Conservation (phyloP, 495 filamentous ascomycete genomes). For the Pseudoneurospora amorphoporcata region DNA sequence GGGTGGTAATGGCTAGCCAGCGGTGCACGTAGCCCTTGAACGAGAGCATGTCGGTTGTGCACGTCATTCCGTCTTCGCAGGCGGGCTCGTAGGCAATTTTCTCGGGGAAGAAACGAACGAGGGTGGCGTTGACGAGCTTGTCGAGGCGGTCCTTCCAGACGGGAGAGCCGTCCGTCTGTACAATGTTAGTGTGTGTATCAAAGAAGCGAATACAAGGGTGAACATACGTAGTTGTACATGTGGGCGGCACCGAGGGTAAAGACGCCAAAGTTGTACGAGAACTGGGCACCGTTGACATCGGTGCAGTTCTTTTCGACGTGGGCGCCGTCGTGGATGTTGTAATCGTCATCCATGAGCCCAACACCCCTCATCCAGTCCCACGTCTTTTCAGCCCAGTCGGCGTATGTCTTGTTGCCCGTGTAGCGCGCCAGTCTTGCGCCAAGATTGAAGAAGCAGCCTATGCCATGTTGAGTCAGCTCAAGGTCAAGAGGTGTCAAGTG, state of each 20-base stretch:
- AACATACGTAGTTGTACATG: slow-evolving; percentile 63
- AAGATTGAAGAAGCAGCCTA: slow-evolving; percentile 79
- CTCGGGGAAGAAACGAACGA: slow-evolving; percentile 49
- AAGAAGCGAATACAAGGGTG: not conserved
- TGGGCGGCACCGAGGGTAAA: slow-evolving; percentile 62
- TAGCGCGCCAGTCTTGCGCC: slow-evolving; percentile 69
- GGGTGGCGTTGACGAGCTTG: slow-evolving; percentile 49
- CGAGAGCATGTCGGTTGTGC: slow-evolving; percentile 66
- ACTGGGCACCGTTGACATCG: slow-evolving; percentile 52
- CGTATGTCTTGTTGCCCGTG: slow-evolving; percentile 68
- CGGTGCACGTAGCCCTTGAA: slow-evolving; percentile 83
- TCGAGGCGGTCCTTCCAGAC: slow-evolving; percentile 51
- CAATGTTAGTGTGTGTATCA: not conserved
- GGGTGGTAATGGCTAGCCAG: slow-evolving; percentile 63
- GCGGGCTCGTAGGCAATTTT: slow-evolving; percentile 49
- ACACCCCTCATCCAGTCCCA: slow-evolving; percentile 61
- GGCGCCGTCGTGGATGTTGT: slow-evolving; percentile 66
- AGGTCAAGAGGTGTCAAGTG: not conserved
- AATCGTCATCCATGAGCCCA: slow-evolving; percentile 53
- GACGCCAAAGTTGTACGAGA: slow-evolving; percentile 70
- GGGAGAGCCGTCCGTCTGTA: slow-evolving; percentile 44
- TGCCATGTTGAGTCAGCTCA: slow-evolving; percentile 31
- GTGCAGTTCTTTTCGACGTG: slow-evolving; percentile 55
- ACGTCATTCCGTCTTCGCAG: slow-evolving; percentile 53
- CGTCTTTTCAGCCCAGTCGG: slow-evolving; percentile 58